These are phyloP conservation scores for Yarrowia divulgata DNA, from an alignment of 805 yeast genomes.

Conservation along the genomic window DNA sequence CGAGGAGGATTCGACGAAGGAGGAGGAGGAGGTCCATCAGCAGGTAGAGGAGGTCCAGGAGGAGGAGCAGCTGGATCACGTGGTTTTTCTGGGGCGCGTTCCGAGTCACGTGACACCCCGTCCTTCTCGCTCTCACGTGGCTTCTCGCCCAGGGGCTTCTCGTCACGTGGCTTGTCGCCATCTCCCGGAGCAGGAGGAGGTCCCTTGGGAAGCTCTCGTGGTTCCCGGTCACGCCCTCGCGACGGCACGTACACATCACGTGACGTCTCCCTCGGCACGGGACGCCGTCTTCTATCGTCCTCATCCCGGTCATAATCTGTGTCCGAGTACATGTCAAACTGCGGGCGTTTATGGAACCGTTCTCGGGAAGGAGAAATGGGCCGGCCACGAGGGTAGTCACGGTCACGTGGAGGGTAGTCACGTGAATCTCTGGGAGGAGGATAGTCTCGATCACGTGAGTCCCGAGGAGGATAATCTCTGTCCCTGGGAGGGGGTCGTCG, in stretches of 20 bases:
- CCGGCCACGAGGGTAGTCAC: neutral
- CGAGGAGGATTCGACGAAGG: slow-evolving; percentile 27
- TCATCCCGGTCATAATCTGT: slow-evolving; percentile 30
- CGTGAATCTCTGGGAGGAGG: too few relatives aligned
- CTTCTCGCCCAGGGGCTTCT: neutral
- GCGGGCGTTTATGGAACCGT: slow-evolving; percentile 16
- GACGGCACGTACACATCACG: slow-evolving; percentile 16
- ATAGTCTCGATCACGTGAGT: slow-evolving; percentile 14
- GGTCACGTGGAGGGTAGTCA: slow-evolving; percentile 4
- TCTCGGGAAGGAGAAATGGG: neutral
- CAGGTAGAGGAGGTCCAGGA: slow-evolving; percentile 28
- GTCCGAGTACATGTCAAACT: slow-evolving; percentile 22
- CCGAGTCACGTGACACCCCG: neutral
- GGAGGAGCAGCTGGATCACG: neutral
- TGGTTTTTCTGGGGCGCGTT: neutral
- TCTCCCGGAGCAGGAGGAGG: slow-evolving; percentile 10
- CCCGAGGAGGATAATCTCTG: slow-evolving; percentile 8
- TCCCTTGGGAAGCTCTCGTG: slow-evolving; percentile 2
- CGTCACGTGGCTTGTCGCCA: neutral
- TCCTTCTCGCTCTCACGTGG: neutral
- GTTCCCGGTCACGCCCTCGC: slow-evolving; percentile 5
- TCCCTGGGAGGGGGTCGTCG: slow-evolving; percentile 18
- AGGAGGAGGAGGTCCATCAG: slow-evolving; percentile 36
- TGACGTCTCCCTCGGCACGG: neutral
- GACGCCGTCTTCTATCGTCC: slow-evolving; percentile 15